Conservation (phyloP, 345 rosid species). For the Heritiera littoralis region DNA sequence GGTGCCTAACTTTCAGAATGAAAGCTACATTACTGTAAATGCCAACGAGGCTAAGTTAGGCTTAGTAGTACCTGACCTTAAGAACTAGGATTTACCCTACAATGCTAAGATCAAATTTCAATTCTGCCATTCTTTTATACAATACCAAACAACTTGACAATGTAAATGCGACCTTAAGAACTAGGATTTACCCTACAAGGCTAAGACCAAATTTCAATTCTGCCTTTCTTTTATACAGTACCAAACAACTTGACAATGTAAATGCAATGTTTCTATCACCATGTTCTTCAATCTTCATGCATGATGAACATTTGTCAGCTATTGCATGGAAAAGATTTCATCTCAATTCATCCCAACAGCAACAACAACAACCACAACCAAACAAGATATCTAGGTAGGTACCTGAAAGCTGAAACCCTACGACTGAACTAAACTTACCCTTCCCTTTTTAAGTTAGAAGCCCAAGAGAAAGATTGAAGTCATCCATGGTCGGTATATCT, state of each 20-base stretch:
- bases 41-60: no score
- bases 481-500: background rate
- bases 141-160: background rate
- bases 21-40: no score
- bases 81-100: background rate
- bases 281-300: background rate
- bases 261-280: background rate
- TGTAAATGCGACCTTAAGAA: background rate
- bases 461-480: background rate
- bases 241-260: background rate
- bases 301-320: background rate
- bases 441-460: background rate
- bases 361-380: no score
- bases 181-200: background rate
- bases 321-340: background rate
- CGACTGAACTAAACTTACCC: background rate
- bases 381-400: background rate
- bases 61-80: no score
- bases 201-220: background rate
- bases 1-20: no score
- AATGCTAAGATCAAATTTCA: background rate
- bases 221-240: background rate
- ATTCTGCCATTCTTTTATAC: background rate
- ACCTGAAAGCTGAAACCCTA: background rate
- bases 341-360: background rate